These are phyloP conservation scores for Bondarzewia mesenterica DNA, from an alignment of 1,284 basidiomycete species.

Conservation along the genomic window DNA sequence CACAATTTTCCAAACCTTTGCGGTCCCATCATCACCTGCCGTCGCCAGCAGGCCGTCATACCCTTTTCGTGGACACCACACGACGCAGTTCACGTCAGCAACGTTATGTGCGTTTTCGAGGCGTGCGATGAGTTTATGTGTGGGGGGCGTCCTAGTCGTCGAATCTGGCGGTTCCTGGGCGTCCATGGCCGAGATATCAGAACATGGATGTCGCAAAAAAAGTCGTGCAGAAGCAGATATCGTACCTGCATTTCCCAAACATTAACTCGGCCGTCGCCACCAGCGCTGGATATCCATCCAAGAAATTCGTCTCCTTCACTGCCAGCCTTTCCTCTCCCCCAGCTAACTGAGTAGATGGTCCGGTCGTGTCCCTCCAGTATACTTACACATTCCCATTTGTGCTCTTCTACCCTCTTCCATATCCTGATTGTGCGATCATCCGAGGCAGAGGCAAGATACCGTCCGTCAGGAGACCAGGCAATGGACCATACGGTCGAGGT, in stretches of 20 bases:
- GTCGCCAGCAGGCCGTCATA: constrained; percentile 63
- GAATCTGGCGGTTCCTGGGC: constrained; percentile 13
- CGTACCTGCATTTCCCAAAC: constrained; percentile 55
- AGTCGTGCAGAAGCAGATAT: background rate
- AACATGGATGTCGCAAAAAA: background rate
- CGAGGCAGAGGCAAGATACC: constrained; percentile 76
- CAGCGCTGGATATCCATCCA: constrained; percentile 70
- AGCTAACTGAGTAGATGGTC: constrained; percentile 75
- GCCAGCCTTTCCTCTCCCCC: constrained; percentile 37
- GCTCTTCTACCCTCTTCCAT: constrained; percentile 52
- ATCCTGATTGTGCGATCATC: constrained; percentile 74
- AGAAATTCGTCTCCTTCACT: constrained; percentile 25
- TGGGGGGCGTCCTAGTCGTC: constrained; percentile 19
- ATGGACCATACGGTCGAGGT: constrained; percentile 89
- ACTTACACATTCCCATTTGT: constrained; percentile 51
- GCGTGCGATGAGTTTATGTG: constrained; percentile 40
- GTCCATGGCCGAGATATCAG: background rate
- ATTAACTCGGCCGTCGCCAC: constrained; percentile 71
- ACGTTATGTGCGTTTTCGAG: constrained; percentile 61
- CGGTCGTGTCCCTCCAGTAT: constrained; percentile 59
- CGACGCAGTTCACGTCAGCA: constrained; percentile 70
- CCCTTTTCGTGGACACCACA: constrained; percentile 66
- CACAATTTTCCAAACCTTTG: constrained; percentile 56
- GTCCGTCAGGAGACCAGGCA: constrained; percentile 74
- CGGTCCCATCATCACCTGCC: constrained; percentile 71